These are phyloP conservation scores for Microthyrium microscopicum DNA, from an alignment of 2,329 filamentous ascomycete genomes.

Conservation along the genomic window DNA sequence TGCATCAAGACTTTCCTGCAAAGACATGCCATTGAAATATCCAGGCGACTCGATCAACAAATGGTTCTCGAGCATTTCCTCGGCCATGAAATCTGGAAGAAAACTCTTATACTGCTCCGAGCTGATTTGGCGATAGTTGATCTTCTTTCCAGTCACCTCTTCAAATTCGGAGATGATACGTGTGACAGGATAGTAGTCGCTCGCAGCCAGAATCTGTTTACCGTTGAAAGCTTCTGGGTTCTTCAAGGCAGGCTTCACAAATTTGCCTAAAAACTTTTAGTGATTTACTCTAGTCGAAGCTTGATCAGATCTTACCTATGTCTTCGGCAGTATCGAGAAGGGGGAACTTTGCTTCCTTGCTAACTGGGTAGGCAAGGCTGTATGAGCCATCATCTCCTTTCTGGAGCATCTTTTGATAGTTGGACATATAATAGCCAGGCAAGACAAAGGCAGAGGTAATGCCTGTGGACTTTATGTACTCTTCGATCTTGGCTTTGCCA, in stretches of 20 bases:
- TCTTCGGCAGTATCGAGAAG: conserved; percentile 29
- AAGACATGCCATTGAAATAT: too few species aligned
- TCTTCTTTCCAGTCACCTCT: conserved; percentile 23
- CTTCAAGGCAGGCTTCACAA: too few species aligned
- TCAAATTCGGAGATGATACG: conserved; percentile 25
- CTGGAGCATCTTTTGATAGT: conserved; percentile 18
- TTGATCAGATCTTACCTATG: conserved; percentile 26
- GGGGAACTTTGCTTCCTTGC: conserved; percentile 18
- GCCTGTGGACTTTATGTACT: conserved; percentile 33
- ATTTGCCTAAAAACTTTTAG: too few species aligned
- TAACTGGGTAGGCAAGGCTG: conserved; percentile 11
- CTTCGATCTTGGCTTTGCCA: conserved; percentile 37
- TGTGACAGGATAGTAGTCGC: conserved; percentile 21
- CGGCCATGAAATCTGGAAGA: conserved; percentile 11
- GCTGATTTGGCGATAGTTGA: conserved; percentile 13
- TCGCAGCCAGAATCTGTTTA: conserved; percentile 28
- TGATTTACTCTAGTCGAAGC: too few species aligned
- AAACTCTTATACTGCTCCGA: conserved; percentile 16
- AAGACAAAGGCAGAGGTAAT: conserved; percentile 36
- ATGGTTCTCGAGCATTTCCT: conserved; percentile 16
- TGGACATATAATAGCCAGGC: conserved; percentile 40
- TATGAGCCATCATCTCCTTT: conserved; percentile 15
- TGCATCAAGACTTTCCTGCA: too few species aligned
- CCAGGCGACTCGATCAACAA: conserved; percentile 15
- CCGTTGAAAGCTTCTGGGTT: conserved; percentile 28